Percentiles rank a stretch among this genome's conserved stretches.
These are phyloP conservation scores for Pleoardoris graminearum DNA, from an alignment of 2,329 filamentous ascomycete genomes.

Conservation along the genomic window DNA sequence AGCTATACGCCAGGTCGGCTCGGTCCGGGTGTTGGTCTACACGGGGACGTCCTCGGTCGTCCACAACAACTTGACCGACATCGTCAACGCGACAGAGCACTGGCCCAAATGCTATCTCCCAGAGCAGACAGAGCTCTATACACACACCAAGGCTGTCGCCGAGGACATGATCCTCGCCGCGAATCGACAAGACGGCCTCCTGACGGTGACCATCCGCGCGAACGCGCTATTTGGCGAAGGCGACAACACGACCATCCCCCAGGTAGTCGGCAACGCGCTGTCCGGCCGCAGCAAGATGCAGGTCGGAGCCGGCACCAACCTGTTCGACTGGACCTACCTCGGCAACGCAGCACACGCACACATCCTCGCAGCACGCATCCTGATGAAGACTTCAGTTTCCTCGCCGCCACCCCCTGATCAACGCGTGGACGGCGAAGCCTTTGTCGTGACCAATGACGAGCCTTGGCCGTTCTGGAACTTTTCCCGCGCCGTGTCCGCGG, in stretches of 20 bases:
- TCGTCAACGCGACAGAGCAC: slow-evolving; percentile 15
- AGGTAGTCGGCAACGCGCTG: slow-evolving; percentile 5
- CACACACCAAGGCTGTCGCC: slow-evolving; percentile 21
- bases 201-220: slow-evolving; percentile 3
- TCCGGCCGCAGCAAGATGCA: not conserved
- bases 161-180: slow-evolving; percentile 15
- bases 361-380: slow-evolving; percentile 11
- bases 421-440: no score
- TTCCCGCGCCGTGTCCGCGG: not conserved
- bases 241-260: slow-evolving; percentile 1
- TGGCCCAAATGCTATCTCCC: slow-evolving; percentile 4
- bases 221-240: slow-evolving; percentile 11
- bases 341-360: slow-evolving; percentile 11
- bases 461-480: no score
- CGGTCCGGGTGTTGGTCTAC: slow-evolving; percentile 52
- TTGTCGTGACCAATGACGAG: no score
- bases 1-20: slow-evolving; percentile 24
- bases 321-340: slow-evolving; percentile 15
- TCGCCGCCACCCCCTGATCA: no score
- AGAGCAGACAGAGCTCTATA: slow-evolving; percentile 16
- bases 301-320: slow-evolving; percentile 14
- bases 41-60: slow-evolving; percentile 30
- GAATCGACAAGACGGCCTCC: slow-evolving; percentile 13
- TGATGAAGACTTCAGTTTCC: no score
- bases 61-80: slow-evolving; percentile 15